These are phyloP conservation scores for Angomonas ambiguus DNA, from an alignment of 208 protist genomes.

Conservation along the genomic window DNA sequence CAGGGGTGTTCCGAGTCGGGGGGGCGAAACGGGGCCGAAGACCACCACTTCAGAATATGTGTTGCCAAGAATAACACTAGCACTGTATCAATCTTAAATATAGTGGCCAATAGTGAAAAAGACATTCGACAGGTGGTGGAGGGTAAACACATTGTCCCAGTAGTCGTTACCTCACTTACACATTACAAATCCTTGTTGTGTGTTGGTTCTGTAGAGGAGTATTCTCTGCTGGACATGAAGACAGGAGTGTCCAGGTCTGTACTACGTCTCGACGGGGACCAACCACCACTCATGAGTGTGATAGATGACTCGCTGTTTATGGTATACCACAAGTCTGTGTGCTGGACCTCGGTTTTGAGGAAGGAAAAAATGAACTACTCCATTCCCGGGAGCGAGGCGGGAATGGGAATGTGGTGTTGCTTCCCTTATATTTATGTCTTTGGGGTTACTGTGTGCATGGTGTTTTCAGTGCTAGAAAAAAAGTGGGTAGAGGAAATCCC, in stretches of 20 bases:
- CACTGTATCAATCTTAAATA: too few relatives aligned
- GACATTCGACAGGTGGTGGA: background rate
- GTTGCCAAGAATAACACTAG: too few relatives aligned
- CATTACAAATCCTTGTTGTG: background rate
- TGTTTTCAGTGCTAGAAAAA: background rate
- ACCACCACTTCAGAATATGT: too few relatives aligned
- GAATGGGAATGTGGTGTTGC: background rate
- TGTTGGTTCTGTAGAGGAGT: background rate
- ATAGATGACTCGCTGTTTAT: background rate
- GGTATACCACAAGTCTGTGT: background rate
- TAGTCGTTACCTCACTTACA: background rate
- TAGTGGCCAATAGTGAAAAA: too few relatives aligned
- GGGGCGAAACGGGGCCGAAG: background rate
- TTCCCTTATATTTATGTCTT: constrained; percentile 4
- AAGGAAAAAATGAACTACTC: background rate
- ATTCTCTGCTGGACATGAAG: background rate
- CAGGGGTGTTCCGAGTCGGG: background rate
- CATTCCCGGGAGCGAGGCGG: background rate
- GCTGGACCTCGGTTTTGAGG: background rate
- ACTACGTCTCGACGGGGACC: background rate
- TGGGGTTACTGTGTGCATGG: background rate
- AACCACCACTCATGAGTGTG: background rate
- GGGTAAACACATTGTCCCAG: background rate
- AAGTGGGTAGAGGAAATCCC: background rate
- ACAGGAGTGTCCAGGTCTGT: background rate